phyloP scores from a whole-genome alignment of 2,329 filamentous ascomycete genomes.

The Elsinoe necatrix region DNA sequence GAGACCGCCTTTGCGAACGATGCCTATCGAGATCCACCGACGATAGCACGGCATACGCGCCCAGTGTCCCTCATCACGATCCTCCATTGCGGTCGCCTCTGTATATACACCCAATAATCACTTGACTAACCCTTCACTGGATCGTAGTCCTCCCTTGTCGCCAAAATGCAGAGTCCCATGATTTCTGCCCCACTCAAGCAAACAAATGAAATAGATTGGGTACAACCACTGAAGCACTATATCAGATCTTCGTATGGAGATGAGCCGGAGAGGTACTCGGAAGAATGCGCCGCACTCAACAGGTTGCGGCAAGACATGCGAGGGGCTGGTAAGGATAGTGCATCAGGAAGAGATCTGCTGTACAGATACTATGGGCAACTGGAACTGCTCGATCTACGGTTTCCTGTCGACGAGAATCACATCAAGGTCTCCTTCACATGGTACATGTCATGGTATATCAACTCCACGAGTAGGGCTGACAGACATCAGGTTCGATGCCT shows the following conservation, averaged over 20 bases:
- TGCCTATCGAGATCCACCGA: constrained; percentile 7
- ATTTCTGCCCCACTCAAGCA: constrained; percentile 84
- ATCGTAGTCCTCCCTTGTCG: neutral
- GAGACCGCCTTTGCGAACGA: constrained; percentile 7
- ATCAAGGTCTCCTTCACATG: constrained; percentile 99
- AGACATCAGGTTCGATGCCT: constrained; percentile 84
- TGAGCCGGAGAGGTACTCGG: constrained; percentile 88
- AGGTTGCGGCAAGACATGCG: constrained; percentile 96
- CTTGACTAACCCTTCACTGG: neutral
- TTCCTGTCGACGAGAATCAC: constrained; percentile 96
- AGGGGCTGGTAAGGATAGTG: constrained; percentile 93
- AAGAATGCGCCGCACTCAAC: constrained; percentile 92
- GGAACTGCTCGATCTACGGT: constrained; percentile 85
- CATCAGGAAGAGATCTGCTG: constrained; percentile 80
- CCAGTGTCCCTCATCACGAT: neutral
- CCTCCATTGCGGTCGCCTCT: neutral
- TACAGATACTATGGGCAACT: constrained; percentile 98
- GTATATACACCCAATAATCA: neutral
- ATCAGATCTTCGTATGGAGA: constrained; percentile 92
- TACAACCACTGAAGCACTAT: constrained; percentile 82
- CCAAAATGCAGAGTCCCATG: constrained; percentile 84
- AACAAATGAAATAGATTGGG: constrained; percentile 98
- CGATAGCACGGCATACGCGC: constrained; percentile 14
- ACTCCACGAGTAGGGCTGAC: neutral
- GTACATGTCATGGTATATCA: constrained; percentile 42